Evolutionary conservation across 176 grass and related monocot genomes (phyloP).

Genomic region (Saccharum spontaneum): DNA sequence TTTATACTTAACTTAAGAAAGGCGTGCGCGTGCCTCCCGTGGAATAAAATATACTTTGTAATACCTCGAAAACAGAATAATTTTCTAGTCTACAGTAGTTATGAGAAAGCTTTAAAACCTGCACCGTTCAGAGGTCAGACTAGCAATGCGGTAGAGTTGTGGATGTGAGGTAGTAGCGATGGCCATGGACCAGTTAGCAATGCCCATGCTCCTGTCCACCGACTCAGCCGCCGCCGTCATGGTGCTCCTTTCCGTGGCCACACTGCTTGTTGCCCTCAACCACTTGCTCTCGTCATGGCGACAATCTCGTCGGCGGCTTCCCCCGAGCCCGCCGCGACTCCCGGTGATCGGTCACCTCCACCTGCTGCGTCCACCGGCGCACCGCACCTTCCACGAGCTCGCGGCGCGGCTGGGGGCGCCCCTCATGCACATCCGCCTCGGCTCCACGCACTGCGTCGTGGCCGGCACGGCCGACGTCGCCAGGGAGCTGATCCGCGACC

Average conservation of each 20-base stretch:
- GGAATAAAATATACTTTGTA: too few species aligned
- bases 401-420: constrained; percentile 20
- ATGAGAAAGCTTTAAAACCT: background rate
- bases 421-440: constrained; percentile 53
- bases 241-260: background rate
- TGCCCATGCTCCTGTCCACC: background rate
- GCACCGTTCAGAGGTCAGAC: background rate
- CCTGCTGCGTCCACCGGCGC: constrained; percentile 53
- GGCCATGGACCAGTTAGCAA: background rate
- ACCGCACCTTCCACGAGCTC: constrained; percentile 57
- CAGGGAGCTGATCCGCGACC: constrained; percentile 40
- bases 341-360: constrained; percentile 82
- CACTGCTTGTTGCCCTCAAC: background rate
- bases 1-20: background rate
- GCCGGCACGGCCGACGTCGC: constrained; percentile 46
- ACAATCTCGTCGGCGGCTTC: constrained; percentile 22
- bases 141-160: background rate
- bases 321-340: constrained; percentile 52
- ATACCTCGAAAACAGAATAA: background rate
- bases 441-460: constrained; percentile 52
- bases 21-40: too few species aligned
- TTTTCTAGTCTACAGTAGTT: background rate
- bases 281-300: background rate
- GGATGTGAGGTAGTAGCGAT: background rate
- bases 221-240: background rate